Percentiles rank a stretch among this genome's conserved stretches.
Evolutionary conservation across 225 moss, liverwort and hornwort genomes (phyloP).

Genomic region (Neckera pumila): DNA sequence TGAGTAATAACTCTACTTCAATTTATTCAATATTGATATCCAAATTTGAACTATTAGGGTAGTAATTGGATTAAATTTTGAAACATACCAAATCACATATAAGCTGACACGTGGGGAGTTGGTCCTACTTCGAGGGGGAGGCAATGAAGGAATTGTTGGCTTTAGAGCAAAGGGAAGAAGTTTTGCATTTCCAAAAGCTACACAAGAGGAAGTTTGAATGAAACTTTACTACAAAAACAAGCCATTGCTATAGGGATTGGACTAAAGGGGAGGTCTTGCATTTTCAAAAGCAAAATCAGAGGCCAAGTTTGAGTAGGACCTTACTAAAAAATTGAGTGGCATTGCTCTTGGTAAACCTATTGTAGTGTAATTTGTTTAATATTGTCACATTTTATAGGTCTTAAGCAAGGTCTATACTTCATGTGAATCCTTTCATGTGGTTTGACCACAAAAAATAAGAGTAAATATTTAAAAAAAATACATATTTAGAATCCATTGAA

Average conservation of each 20-base stretch:
- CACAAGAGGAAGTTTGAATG: background rate
- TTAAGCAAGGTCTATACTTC: rapidly evolving
- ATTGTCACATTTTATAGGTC: background rate
- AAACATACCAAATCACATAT: background rate
- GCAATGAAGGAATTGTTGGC: background rate
- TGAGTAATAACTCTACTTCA: background rate
- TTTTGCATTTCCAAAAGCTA: background rate
- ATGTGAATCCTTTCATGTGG: background rate
- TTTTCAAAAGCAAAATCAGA: background rate
- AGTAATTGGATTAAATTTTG: background rate
- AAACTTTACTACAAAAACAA: background rate
- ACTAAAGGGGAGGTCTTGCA: background rate
- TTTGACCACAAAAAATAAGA: background rate
- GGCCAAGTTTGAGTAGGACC: background rate
- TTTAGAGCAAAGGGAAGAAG: background rate
- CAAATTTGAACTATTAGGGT: background rate
- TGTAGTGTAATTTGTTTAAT: background rate
- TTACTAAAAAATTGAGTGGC: background rate
- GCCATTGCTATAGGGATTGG: too few species aligned
- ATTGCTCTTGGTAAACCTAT: background rate
- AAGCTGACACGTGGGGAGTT: rapidly evolving
- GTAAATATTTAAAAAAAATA: background rate
- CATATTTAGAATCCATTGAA: background rate
- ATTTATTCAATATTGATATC: background rate
- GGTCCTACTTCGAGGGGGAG: too few species aligned